A percentile compares a stretch with the other conserved stretches of the same genome.
These are phyloP conservation scores for Dianthus caryophyllus DNA, from an alignment of 148 eudicot genomes.

Conservation along the genomic window DNA sequence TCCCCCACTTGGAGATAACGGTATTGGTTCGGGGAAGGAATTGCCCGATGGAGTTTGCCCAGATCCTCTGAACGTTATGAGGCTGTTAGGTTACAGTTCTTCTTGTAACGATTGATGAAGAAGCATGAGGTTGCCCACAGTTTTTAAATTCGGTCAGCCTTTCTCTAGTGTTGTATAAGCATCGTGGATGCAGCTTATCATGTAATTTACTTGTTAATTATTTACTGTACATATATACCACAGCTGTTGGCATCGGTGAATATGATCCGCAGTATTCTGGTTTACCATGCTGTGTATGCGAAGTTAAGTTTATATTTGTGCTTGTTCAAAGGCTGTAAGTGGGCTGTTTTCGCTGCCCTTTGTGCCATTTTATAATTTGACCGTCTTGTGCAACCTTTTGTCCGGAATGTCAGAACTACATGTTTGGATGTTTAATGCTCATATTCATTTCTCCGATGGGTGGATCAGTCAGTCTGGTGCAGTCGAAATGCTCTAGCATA, in stretches of 20 bases:
- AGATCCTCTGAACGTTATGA: background rate
- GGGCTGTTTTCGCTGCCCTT: too few relatives aligned
- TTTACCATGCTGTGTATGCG: background rate
- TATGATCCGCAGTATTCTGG: background rate
- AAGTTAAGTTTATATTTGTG: too few relatives aligned
- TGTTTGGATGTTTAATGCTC: too few relatives aligned
- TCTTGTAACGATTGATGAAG: background rate
- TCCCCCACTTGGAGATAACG: background rate
- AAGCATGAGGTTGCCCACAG: conserved; percentile 26
- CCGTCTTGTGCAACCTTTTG: too few relatives aligned
- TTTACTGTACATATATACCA: conserved; percentile 4
- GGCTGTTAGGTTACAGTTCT: background rate
- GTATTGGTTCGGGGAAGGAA: background rate
- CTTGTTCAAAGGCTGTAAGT: too few relatives aligned
- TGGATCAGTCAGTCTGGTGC: too few relatives aligned
- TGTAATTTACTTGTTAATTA: conserved; percentile 4
- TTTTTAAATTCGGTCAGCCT: conserved; percentile 25
- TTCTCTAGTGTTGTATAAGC: conserved; percentile 14
- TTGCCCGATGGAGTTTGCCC: background rate
- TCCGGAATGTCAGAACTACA: too few relatives aligned
- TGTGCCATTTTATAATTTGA: too few relatives aligned
- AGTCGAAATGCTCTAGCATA: too few relatives aligned
- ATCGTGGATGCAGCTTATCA: conserved; percentile 13
- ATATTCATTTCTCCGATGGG: too few relatives aligned
- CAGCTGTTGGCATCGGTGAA: background rate